Evolutionary conservation across 2,329 filamentous ascomycete genomes (phyloP), one percentile per base, ranked within the genome.

Genomic region (Ophioceras dolichostomum): DNA sequence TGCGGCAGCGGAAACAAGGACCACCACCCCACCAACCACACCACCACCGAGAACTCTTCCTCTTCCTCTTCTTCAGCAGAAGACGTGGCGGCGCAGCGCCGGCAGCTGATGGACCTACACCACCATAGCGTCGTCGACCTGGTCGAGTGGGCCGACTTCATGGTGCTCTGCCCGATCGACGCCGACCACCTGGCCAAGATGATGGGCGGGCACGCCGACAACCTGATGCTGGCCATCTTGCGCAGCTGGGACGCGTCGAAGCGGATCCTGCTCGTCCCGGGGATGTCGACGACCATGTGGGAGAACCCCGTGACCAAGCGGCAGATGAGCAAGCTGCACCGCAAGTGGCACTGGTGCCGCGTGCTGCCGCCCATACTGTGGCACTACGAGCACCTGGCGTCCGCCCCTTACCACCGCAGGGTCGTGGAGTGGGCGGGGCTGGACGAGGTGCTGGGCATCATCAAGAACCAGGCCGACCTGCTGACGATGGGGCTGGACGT

Each of bases 251-350:
- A 93, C 49, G 77, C 82, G 1, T 80, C 79, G 6, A 94, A 94
- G 60, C 83, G 80, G 48, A 82, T 94, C 21, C 61, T 94, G 34
- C 63, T 95, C 40, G 79, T 94, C 6, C 87, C 88, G 0, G 85
- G 84, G 45, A 93, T 95, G 87, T 89, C 83, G 24, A 76, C 76
- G 1, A 72, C 83, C 42, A 87, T 89, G 76, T 94, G 86, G 86
- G 78, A 88, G 52, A 87, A 91, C 49, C 85, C 87, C 3, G 79
- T 88, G 61, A 94, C 85, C 13, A 84, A 83, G 61, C 82, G 86
- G 49, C 87, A 94, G 53, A 70, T 94, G 42, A 81, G 75, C 57
- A 91, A 93, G 59, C 75, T 94, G 30, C 72, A 79, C 45, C 68
- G 76, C 44, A 88, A 86, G 55, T 94, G 85, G 85, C 79, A 79